Percentiles rank a stretch among this genome's conserved stretches.
phyloP scores from a whole-genome alignment of 2,329 filamentous ascomycete genomes.

The Magnaporthales sp. region DNA sequence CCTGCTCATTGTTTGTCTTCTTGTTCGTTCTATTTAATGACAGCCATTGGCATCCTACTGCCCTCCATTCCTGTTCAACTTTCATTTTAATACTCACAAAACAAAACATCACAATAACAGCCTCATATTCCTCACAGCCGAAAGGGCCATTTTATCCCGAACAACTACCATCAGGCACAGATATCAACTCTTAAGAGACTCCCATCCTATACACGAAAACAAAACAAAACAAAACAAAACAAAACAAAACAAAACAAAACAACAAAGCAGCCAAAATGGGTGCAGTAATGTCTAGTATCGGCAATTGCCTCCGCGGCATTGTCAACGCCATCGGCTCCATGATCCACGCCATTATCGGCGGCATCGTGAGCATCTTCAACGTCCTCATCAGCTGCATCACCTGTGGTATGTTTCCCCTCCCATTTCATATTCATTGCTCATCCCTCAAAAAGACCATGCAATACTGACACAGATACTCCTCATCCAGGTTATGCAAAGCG shows the following conservation, averaged over 20 bases:
- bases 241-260: neutral
- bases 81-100: too few relatives aligned
- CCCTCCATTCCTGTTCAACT: too few relatives aligned
- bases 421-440: neutral
- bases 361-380: constrained; percentile 54
- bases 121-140: too few relatives aligned
- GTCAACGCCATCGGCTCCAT: constrained; percentile 58
- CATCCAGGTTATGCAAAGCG: neutral
- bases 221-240: neutral
- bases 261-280: constrained; percentile 26
- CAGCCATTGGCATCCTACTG: too few relatives aligned
- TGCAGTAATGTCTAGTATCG: constrained; percentile 54
- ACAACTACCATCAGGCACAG: too few relatives aligned
- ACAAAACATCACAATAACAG: too few relatives aligned
- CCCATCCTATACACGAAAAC: neutral
- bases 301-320: constrained; percentile 57
- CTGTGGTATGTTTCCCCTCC: constrained; percentile 6
- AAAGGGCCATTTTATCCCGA: too few relatives aligned
- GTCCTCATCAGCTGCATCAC: constrained; percentile 23
- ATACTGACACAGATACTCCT: neutral
- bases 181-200: neutral
- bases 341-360: constrained; percentile 58
- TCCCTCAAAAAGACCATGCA: neutral
- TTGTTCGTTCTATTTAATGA: too few relatives aligned
- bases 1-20: too few relatives aligned